Evolutionary conservation across 2,329 filamentous ascomycete genomes (phyloP).

Genomic region (Sporothrix schenckii): DNA sequence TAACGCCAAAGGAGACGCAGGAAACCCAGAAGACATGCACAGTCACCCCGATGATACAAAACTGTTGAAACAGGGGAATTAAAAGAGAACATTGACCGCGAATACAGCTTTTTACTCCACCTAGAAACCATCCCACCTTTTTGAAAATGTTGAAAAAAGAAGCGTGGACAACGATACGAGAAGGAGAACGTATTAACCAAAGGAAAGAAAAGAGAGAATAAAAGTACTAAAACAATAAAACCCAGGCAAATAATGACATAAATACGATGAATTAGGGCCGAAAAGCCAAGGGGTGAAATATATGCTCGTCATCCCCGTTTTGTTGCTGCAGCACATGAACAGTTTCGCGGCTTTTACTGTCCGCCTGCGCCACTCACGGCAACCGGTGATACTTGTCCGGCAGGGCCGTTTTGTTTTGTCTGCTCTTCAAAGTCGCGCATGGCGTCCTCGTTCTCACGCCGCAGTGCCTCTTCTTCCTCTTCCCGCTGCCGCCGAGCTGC

Average conservation of each 20-base stretch:
- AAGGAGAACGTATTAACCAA: conserved; percentile 7
- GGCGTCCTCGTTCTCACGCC: conserved; percentile 47
- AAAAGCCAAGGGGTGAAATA: neutral
- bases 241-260: neutral
- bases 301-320: neutral
- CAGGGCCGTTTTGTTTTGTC: conserved; percentile 34
- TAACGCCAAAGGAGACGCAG: too few relatives aligned
- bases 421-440: conserved; percentile 43
- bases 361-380: neutral
- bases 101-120: neutral
- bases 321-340: neutral
- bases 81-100: neutral
- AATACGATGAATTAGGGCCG: neutral
- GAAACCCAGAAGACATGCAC: too few relatives aligned
- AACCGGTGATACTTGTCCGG: neutral
- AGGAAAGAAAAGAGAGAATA: neutral
- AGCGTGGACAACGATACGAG: neutral
- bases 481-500: conserved; percentile 51
- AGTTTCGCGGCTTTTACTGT: neutral
- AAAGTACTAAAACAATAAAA: neutral
- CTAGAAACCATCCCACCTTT: neutral
- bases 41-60: too few relatives aligned
- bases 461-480: conserved; percentile 44
- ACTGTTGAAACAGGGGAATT: too few relatives aligned
- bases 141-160: conserved; percentile 2